phyloP scores from a whole-genome alignment of 768 basidiomycete genomes.

The Sarcodon aspratus region DNA sequence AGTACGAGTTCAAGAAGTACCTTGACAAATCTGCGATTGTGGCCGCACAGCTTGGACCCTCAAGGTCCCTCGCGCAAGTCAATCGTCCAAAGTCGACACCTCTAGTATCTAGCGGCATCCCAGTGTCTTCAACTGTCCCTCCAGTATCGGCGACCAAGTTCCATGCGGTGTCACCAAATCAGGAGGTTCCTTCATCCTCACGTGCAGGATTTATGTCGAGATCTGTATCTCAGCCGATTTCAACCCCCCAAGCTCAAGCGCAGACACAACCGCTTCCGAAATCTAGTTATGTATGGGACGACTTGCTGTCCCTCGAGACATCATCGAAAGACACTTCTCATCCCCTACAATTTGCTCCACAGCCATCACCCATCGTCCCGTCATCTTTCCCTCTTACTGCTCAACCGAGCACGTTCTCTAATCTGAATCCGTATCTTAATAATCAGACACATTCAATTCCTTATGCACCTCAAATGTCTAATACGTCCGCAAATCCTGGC shows the following conservation, averaged over 20 bases:
- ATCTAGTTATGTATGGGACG: conserved; percentile 7
- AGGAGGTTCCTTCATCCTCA: conserved; percentile 1
- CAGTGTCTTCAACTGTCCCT: neutral
- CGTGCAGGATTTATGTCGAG: conserved; percentile 7
- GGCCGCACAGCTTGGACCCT: conserved; percentile 17
- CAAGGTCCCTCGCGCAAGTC: conserved; percentile 11
- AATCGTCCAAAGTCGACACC: conserved; percentile 14
- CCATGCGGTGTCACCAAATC: conserved; percentile 1
- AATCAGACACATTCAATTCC: no score
- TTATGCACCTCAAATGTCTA: no score
- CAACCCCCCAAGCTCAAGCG: conserved; percentile 5
- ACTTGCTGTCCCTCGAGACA: conserved; percentile 13
- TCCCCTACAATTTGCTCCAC: conserved; percentile 12
- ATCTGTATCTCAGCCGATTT: conserved; percentile 25
- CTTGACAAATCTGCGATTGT: conserved; percentile 15
- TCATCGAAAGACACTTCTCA: conserved; percentile 11
- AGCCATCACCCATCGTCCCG: neutral
- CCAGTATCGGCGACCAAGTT: conserved; percentile 6
- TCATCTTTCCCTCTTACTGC: neutral
- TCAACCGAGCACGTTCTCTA: no score
- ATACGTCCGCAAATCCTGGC: no score
- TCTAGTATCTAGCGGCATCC: neutral
- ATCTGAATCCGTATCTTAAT: no score
- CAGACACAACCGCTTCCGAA: no score
- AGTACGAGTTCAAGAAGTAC: conserved; percentile 58